These are phyloP conservation scores for Xylariaceae sp. DNA, from an alignment of 2,329 filamentous ascomycete species.

Conservation along the genomic window DNA sequence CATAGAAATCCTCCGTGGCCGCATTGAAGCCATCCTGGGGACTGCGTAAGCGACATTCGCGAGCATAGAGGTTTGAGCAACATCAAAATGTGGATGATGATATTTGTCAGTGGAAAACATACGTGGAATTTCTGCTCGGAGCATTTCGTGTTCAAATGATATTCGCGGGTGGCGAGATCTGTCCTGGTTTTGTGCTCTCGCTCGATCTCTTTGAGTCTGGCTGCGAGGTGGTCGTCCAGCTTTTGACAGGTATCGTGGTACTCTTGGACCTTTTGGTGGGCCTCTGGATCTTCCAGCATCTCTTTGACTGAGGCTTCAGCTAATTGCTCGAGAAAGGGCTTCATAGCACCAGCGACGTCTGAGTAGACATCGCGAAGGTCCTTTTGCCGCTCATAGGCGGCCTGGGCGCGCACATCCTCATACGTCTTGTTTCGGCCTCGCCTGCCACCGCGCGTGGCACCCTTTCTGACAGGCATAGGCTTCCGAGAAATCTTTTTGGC, in stretches of 20 bases:
- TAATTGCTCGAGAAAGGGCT: constrained; percentile 61
- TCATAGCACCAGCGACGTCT: constrained; percentile 58
- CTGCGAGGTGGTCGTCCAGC: constrained; percentile 42
- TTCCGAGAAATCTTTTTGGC: constrained; percentile 19
- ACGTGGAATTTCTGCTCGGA: constrained; percentile 38
- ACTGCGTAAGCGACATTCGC: neutral
- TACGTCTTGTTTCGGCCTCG: constrained; percentile 52
- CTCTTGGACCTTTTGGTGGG: constrained; percentile 50
- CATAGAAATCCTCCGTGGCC: constrained; percentile 23
- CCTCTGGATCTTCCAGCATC: constrained; percentile 49
- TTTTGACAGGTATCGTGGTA: constrained; percentile 47
- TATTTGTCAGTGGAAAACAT: constrained; percentile 21
- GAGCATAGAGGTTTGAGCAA: neutral
- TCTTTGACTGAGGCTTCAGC: constrained; percentile 56
- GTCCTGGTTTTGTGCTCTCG: constrained; percentile 30
- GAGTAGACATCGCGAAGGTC: constrained; percentile 63
- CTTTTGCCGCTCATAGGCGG: constrained; percentile 59
- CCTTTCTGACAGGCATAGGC: constrained; percentile 16
- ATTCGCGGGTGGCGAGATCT: constrained; percentile 27
- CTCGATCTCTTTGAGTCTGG: constrained; percentile 22
- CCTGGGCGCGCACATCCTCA: constrained; percentile 49
- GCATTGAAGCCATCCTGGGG: constrained; percentile 24
- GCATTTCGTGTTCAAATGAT: constrained; percentile 30
- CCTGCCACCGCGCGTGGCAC: constrained; percentile 30
- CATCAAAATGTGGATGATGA: neutral